Evolutionary conservation across 371 early-diverging fungal species (phyloP).

Genomic region (Choanephora cucurbitarum): DNA sequence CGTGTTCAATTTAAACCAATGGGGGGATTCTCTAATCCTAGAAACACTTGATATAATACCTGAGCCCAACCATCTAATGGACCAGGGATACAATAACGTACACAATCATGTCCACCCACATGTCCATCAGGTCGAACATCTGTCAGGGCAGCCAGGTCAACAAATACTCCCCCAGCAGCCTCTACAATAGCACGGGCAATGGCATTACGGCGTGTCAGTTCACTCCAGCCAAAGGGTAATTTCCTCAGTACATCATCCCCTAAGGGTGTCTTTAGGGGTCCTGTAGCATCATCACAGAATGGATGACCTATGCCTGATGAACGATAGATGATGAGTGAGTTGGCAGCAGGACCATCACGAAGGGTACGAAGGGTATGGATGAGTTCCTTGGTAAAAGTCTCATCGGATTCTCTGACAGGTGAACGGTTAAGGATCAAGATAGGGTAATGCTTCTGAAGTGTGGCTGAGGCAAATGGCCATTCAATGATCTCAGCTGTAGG

Average conservation of each 20-base stretch:
- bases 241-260: constrained; percentile 33
- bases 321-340: constrained; percentile 51
- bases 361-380: constrained; percentile 44
- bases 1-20: too few relatives aligned
- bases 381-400: constrained; percentile 42
- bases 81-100: constrained; percentile 66
- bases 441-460: constrained; percentile 33
- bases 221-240: constrained; percentile 59
- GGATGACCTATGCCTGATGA: constrained; percentile 57
- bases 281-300: constrained; percentile 41
- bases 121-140: constrained; percentile 62
- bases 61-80: constrained; percentile 60
- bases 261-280: constrained; percentile 34
- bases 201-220: constrained; percentile 52
- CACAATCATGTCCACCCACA: constrained; percentile 63
- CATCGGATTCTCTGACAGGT: constrained; percentile 48
- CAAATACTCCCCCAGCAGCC: constrained; percentile 58
- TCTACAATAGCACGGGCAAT: constrained; percentile 59
- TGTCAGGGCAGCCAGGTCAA: constrained; percentile 56
- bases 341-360: constrained; percentile 33
- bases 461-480: constrained; percentile 49
- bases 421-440: constrained; percentile 55
- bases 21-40: constrained; percentile 27
- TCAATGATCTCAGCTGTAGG: constrained; percentile 42
- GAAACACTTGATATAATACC: constrained; percentile 53